Evolutionary conservation across 2,329 filamentous ascomycete species (phyloP), one percentile per base, ranked within the genome.

Genomic region (Nothophaeocryptopus gaeumannii): DNA sequence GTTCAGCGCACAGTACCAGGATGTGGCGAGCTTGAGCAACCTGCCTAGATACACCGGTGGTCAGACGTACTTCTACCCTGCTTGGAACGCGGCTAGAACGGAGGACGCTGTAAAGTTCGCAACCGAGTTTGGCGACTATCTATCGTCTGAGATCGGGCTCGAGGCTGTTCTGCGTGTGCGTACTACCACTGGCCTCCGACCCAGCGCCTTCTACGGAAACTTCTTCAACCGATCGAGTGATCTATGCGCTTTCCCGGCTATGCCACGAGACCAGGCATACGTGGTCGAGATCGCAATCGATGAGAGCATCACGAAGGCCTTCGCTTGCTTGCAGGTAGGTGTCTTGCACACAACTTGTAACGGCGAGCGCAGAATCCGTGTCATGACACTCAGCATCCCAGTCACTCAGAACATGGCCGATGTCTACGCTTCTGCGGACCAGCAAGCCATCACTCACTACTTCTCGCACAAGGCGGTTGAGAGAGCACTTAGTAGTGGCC

Each of bases 141-240:
- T 99, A n/a, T 96, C 91, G 8, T 85, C 91, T 0, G 93, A 99
- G 70, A 96, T 99, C 66, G 93, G 92, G 0, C 75, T 99, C 32
- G 93, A 99, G 72, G 93, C 93, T 37, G 93, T 99, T 33, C 84
- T 99, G 48, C 87, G 93, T 67, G 93, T 99, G 34, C 86, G 93
- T 59, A 93, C 93, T 13, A 96, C 91, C 2, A 97, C 91, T 16
- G 93, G 93, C 45, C 75, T 99, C 51, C 84, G 93, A 46, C 97
- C 97, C 88, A 96, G 85, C 74, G 91, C 92, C 2, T 99, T 99
- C 74, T 99, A 97, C 71, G 93, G 93, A 60, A 99, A 99, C 75
- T 99, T 99, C 74, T 99, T 99, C 79, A 99, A 97, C 76, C 83
- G 93, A 61, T 96, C 89, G 68, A 96, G 91, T 12, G 93, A 99